Evolutionary conservation across 495 filamentous ascomycete species (phyloP).

Genomic region (Aspergillus bridgeri): DNA sequence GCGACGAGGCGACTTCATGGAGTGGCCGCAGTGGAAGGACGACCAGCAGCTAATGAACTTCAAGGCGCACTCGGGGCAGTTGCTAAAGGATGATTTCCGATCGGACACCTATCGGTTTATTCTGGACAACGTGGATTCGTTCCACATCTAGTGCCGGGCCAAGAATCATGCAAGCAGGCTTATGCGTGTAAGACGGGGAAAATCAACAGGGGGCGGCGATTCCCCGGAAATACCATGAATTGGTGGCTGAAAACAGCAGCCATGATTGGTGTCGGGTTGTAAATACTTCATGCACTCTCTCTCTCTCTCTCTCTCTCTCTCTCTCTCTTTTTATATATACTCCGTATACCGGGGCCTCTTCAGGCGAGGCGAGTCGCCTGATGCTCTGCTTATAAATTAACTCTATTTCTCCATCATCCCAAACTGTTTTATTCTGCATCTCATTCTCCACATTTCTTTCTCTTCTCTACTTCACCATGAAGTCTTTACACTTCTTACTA

Average conservation of each 20-base stretch:
- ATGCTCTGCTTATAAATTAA: not conserved
- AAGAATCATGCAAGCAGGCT: not conserved
- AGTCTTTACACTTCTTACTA: not conserved
- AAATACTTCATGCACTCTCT: not conserved
- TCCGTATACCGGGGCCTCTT: not conserved
- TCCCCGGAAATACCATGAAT: not conserved
- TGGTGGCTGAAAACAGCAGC: not conserved
- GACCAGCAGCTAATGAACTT: slow-evolving; percentile 57
- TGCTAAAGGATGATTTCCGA: slow-evolving; percentile 61
- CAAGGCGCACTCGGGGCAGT: slow-evolving; percentile 35
- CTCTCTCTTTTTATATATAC: not conserved
- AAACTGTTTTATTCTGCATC: not conserved
- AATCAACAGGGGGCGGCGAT: not conserved
- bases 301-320: not conserved
- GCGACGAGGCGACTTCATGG: slow-evolving; percentile 28
- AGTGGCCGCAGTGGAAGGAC: slow-evolving; percentile 62
- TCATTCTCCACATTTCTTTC: not conserved
- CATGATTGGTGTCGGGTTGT: not conserved
- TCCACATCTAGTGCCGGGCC: slow-evolving; percentile 46
- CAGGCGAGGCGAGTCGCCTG: not conserved
- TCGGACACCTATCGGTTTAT: slow-evolving; percentile 47
- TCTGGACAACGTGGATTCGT: slow-evolving; percentile 34
- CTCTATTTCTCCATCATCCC: too few relatives aligned
- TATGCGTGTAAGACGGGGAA: not conserved
- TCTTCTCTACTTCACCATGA: not conserved